Evolutionary conservation across 495 filamentous ascomycete species (phyloP), one percentile per base, ranked within the genome.

Genomic region (Elaphomyces granulatus): DNA sequence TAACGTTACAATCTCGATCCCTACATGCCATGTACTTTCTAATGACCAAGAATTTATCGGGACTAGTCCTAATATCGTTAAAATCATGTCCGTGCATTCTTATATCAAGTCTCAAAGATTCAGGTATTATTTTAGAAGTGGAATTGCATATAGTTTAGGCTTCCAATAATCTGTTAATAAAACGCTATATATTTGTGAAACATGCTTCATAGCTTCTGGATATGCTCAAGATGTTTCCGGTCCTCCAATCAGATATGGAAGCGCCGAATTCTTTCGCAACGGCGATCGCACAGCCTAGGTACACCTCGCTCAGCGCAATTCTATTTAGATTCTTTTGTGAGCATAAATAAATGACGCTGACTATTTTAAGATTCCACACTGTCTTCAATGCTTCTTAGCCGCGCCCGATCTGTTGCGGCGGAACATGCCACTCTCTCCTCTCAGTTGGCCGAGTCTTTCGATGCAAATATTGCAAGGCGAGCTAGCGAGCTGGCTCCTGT

Each of bases 401-500:
- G 79, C 50, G 82, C 82, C 19, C 75, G 75, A 35, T 58, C 71
- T 19, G 54, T 86, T 23, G 71, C 75, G 20, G 51, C 56, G 20
- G 80, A 92, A 48, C 81, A 92, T 58, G 60, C 75, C n/a, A 59
- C 61, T 3, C 64, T 83, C 15, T 68, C 71, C 1, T 54, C 74
- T 18, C 66, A 70, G 49, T 53, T 81, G 20, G 53, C 61, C 32
- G 56, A 68, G 28, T 63, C 71, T 38, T 98, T 87, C 53, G 81
- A 94, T 52, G 52, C 71, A 0, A 74, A 73, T 44, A 64, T 71
- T 3, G 83, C 86, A 3, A 90, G 83, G 60, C 74, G 81, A 44
- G 63, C 77, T 2, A 87, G 88, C 33, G 83, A 93, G 54, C 59
- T 92, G 31, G 68, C 74, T 20, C 59, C 66, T n/a, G 71, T 93